These are phyloP conservation scores for Calocera cornea DNA, from an alignment of 768 basidiomycete species.

Conservation along the genomic window DNA sequence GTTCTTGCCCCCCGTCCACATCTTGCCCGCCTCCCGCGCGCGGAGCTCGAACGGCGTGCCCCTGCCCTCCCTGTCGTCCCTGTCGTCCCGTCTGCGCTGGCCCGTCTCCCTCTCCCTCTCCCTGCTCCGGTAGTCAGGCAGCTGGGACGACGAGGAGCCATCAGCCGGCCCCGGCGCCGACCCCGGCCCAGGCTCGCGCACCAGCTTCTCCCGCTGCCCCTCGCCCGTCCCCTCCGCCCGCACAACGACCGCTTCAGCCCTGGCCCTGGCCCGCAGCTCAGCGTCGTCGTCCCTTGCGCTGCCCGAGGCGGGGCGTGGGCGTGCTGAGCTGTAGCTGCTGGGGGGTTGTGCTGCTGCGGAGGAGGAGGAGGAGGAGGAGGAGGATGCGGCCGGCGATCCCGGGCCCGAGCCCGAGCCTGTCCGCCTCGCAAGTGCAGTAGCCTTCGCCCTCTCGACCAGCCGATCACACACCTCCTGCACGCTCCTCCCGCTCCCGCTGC, in stretches of 20 bases:
- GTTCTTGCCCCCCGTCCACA: constrained; percentile 67
- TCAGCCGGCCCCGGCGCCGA: constrained; percentile 4
- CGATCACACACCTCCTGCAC: background rate
- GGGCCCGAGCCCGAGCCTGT: background rate
- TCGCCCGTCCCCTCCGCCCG: constrained; percentile 1
- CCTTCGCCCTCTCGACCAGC: background rate
- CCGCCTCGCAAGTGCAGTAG: background rate
- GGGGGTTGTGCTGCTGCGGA: background rate
- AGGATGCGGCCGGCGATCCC: background rate
- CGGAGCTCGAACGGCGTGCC: constrained; percentile 79
- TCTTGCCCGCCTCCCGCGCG: constrained; percentile 57
- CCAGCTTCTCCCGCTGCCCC: background rate
- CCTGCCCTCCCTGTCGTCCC: constrained; percentile 18
- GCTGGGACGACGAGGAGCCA: no score
- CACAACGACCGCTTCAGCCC: background rate
- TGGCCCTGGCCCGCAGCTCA: no score
- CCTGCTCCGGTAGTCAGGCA: constrained; percentile 1
- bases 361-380: background rate
- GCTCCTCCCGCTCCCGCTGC: background rate
- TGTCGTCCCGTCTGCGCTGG: no score
- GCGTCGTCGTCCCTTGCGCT: no score
- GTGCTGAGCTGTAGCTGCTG: background rate
- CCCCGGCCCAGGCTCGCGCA: background rate
- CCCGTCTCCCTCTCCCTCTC: background rate
- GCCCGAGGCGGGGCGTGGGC: no score